Percentiles rank a stretch among this genome's conserved stretches.
Conservation (phyloP, 495 filamentous ascomycete species). For the Annulohypoxylon stygium region DNA sequence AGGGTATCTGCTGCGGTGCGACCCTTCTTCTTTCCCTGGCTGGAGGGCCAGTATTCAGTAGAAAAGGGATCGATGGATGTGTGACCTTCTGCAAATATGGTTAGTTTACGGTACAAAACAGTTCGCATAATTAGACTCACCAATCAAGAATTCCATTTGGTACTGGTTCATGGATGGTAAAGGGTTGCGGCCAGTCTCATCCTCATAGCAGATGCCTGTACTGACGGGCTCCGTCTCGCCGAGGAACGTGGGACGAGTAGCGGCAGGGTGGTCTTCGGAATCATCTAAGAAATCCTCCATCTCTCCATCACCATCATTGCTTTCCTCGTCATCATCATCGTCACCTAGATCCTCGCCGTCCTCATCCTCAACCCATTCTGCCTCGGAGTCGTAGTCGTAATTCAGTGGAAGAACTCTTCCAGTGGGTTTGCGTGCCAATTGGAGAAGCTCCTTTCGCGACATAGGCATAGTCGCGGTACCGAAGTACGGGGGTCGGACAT, state of each 20-base stretch:
- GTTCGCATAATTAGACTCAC: conserved; percentile 59
- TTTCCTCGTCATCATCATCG: conserved; percentile 84
- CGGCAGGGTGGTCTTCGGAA: conserved; percentile 63
- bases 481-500: conserved; percentile 90
- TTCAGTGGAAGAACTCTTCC: conserved; percentile 75
- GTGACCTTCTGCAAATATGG: conserved; percentile 47
- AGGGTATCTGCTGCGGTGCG: background rate
- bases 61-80: conserved; percentile 86
- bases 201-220: conserved; percentile 87
- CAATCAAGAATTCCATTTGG: conserved; percentile 78
- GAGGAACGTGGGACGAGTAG: conserved; percentile 56
- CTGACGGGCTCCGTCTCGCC: conserved; percentile 80
- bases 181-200: conserved; percentile 58
- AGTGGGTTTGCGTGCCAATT: conserved; percentile 78
- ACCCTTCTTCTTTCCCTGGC: conserved; percentile 35
- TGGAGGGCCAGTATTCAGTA: conserved; percentile 77
- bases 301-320: conserved; percentile 71
- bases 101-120: conserved; percentile 22
- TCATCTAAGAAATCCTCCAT: conserved; percentile 84
- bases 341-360: conserved; percentile 77
- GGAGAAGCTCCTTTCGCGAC: conserved; percentile 57
- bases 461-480: conserved; percentile 79
- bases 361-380: conserved; percentile 92
- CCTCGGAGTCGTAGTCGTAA: conserved; percentile 97
- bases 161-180: conserved; percentile 65